Evolutionary conservation across 805 yeast genomes (phyloP).

Genomic region (Maudiozyma saulgeensis): DNA sequence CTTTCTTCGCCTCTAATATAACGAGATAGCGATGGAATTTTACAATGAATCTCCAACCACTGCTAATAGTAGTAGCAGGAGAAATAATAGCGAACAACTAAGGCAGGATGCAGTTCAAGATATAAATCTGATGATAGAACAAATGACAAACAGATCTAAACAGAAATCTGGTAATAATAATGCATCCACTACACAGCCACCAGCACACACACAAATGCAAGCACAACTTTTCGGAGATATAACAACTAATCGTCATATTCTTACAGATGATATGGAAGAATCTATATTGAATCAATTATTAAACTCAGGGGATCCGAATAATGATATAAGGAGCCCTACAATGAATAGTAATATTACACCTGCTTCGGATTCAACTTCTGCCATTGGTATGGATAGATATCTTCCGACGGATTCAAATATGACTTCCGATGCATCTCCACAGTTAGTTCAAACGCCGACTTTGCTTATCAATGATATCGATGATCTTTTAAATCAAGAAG

Average conservation of each 20-base stretch:
- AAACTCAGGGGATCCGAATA: background rate
- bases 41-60: background rate
- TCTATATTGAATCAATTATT: background rate
- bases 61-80: background rate
- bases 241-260: too few species aligned
- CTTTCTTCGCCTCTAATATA: too few species aligned
- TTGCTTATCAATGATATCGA: background rate
- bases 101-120: background rate
- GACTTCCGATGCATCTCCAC: background rate
- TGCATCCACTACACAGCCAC: background rate
- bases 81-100: background rate
- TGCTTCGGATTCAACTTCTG: too few species aligned
- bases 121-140: background rate
- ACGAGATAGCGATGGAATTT: background rate
- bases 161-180: background rate
- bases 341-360: too few species aligned
- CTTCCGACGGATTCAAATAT: background rate
- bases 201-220: too few species aligned
- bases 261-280: background rate
- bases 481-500: background rate
- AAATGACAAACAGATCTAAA: background rate
- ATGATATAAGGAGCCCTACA: too few species aligned
- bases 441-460: background rate
- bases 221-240: background rate
- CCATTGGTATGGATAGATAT: background rate